A percentile compares a stretch with the other conserved stretches of the same genome.
These are phyloP conservation scores for Mallotus repandus DNA, from an alignment of 441 rosid species.

Conservation along the genomic window DNA sequence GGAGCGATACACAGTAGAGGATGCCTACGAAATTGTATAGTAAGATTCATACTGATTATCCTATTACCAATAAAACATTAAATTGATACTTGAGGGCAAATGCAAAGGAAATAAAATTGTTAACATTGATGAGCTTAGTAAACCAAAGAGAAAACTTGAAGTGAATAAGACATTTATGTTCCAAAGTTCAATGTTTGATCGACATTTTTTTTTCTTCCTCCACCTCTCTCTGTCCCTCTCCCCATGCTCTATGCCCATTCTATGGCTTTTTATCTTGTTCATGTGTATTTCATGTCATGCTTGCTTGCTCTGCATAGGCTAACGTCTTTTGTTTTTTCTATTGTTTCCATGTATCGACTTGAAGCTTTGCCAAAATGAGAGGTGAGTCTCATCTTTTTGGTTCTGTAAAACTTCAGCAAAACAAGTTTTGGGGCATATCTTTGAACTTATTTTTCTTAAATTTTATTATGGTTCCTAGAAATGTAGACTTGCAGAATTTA, in stretches of 20 bases:
- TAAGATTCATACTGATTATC: conserved; percentile 28
- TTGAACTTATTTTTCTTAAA: not conserved
- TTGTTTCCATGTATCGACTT: conserved; percentile 30
- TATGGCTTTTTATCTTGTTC: conserved; percentile 6
- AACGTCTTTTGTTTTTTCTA: conserved; percentile 23
- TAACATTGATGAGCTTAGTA: not conserved
- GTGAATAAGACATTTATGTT: not conserved
- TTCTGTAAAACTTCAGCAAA: conserved; percentile 4
- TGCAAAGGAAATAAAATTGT: not conserved
- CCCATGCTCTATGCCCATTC: not conserved
- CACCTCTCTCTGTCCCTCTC: not conserved
- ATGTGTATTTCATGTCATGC: conserved; percentile 9
- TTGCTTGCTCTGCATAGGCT: conserved; percentile 11
- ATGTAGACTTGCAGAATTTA: not conserved
- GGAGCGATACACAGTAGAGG: conserved; percentile 92
- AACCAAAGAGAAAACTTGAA: conserved; percentile 1
- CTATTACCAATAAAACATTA: not conserved
- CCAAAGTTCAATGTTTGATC: not conserved
- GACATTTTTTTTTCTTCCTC: not conserved
- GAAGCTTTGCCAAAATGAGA: conserved; percentile 92
- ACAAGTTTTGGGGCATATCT: not conserved
- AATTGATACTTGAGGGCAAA: not conserved
- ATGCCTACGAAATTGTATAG: conserved; percentile 85
- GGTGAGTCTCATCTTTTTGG: conserved; percentile 43
- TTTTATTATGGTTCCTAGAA: not conserved